These are phyloP conservation scores for Baorangia bicolor DNA, from an alignment of 768 basidiomycete genomes.

Conservation along the genomic window DNA sequence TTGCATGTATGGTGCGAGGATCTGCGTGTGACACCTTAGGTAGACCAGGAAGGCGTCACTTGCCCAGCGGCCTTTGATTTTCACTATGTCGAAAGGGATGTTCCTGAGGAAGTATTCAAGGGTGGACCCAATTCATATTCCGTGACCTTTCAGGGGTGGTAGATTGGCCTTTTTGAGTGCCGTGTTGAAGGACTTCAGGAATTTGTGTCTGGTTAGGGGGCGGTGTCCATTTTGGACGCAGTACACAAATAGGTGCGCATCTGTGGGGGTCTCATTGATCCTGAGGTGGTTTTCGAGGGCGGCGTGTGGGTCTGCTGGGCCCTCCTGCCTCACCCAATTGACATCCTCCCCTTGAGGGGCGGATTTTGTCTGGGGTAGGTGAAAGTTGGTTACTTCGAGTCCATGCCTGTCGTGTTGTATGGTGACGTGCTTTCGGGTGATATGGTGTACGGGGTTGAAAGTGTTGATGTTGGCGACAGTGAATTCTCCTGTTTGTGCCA, in stretches of 20 bases:
- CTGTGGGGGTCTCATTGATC: background rate
- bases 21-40: background rate
- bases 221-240: background rate
- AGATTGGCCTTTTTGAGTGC: background rate
- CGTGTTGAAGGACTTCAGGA: background rate
- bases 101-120: background rate
- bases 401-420: background rate
- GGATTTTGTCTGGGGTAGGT: background rate
- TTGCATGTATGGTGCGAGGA: background rate
- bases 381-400: too few species aligned
- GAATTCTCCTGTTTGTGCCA: slow-evolving; percentile 38
- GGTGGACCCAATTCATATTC: background rate
- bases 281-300: background rate
- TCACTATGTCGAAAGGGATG: background rate
- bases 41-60: background rate
- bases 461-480: slow-evolving; percentile 22
- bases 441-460: background rate
- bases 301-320: background rate
- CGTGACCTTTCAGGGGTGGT: background rate
- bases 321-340: background rate
- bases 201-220: background rate
- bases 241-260: background rate
- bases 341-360: background rate
- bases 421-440: background rate
- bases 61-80: background rate